These are phyloP conservation scores for Penicillium turbatum DNA, from an alignment of 495 filamentous ascomycete species.

Conservation along the genomic window DNA sequence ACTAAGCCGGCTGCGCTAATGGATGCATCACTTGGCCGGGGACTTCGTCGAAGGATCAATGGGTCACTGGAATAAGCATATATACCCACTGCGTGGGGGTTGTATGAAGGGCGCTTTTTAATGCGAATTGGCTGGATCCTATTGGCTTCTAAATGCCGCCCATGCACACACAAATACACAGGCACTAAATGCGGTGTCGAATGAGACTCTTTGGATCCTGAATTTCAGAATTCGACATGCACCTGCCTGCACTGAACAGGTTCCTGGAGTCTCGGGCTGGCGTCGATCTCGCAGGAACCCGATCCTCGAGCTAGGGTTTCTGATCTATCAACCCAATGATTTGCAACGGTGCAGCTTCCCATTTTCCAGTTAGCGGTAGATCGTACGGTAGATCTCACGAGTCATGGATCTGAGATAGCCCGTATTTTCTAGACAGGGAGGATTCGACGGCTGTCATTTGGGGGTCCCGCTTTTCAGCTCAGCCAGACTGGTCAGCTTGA, in stretches of 20 bases:
- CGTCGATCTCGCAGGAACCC: constrained; percentile 1
- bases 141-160: not conserved
- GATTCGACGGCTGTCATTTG: not conserved
- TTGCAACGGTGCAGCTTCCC: constrained; percentile 20
- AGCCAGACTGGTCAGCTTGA: not conserved
- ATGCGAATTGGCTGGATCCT: constrained; percentile 2
- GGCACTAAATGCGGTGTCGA: not conserved
- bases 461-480: not conserved
- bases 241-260: not conserved
- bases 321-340: constrained; percentile 25
- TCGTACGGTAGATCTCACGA: constrained; percentile 7
- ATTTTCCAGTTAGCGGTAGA: constrained; percentile 3
- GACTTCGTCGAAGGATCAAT: not conserved
- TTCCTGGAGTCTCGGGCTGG: not conserved
- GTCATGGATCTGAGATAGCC: not conserved
- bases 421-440: not conserved
- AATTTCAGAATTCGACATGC: not conserved
- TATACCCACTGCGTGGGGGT: constrained; percentile 4
- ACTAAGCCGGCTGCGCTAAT: constrained; percentile 16
- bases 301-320: not conserved
- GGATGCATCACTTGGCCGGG: not conserved
- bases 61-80: not conserved
- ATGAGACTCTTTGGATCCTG: constrained; percentile 1
- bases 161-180: not conserved
- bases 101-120: constrained; percentile 14